Evolutionary conservation across 163 green algal species (phyloP).

Genomic region (Scenedesmus sp.): DNA sequence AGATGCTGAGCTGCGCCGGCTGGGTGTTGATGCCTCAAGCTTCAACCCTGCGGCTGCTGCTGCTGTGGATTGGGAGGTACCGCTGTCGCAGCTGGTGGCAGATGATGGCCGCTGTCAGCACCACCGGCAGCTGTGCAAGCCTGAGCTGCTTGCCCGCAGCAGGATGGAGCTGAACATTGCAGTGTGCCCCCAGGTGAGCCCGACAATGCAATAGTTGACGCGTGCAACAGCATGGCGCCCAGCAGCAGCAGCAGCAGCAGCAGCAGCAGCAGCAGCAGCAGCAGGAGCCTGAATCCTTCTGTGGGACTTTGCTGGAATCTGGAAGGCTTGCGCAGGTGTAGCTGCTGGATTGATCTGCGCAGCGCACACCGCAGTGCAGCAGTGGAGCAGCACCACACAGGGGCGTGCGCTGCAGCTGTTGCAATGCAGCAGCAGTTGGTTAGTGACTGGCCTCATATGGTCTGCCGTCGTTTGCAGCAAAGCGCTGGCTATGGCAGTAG

Average conservation of each 20-base stretch:
- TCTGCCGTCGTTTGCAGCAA: no score
- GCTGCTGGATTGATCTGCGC: neutral
- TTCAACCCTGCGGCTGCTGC: constrained; percentile 64
- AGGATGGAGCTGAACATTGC: constrained; percentile 48
- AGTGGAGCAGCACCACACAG: neutral
- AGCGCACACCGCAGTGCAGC: neutral
- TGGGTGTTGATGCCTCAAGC: neutral
- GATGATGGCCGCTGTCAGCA: constrained; percentile 15
- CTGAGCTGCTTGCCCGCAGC: constrained; percentile 39
- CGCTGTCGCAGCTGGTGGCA: constrained; percentile 48
- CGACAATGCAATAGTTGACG: neutral
- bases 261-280: neutral
- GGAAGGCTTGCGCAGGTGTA: neutral
- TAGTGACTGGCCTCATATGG: neutral
- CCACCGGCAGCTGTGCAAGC: constrained; percentile 14
- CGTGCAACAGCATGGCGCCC: neutral
- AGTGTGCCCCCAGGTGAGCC: constrained; percentile 55
- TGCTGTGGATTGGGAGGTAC: constrained; percentile 60
- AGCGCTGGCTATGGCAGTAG: no score
- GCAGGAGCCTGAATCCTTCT: neutral
- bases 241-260: neutral
- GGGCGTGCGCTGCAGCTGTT: neutral
- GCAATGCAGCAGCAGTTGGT: neutral
- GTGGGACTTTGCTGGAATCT: neutral
- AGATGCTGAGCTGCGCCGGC: constrained; percentile 21